Conservation (phyloP, 2,329 filamentous ascomycete genomes). For the Cytospora schulzeri region DNA sequence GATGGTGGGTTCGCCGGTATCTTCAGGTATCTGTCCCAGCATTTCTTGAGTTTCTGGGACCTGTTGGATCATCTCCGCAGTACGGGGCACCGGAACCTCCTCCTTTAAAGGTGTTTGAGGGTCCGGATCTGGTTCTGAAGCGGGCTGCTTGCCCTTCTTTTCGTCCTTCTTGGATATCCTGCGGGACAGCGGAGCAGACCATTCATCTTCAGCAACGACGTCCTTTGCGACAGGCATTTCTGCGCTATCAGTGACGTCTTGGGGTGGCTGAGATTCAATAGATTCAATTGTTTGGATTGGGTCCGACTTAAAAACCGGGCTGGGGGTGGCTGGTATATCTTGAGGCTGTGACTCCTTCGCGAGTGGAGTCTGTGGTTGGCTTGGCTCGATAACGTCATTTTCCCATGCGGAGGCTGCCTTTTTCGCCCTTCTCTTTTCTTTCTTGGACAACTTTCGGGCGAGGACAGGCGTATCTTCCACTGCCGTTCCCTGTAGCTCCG, state of each 20-base stretch:
- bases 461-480: slow-evolving; percentile 11
- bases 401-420: slow-evolving; percentile 32
- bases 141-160: slow-evolving; percentile 39
- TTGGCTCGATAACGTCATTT: slow-evolving; percentile 18
- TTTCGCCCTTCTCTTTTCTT: slow-evolving; percentile 33
- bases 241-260: slow-evolving; percentile 31
- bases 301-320: neutral
- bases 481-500: neutral
- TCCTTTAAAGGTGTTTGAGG: slow-evolving; percentile 17
- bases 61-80: neutral
- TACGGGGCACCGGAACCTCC: neutral
- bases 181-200: slow-evolving; percentile 28
- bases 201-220: slow-evolving; percentile 29
- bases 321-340: slow-evolving; percentile 2
- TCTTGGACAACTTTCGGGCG: slow-evolving; percentile 28
- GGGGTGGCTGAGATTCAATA: neutral
- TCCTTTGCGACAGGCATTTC: slow-evolving; percentile 27
- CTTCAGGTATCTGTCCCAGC: neutral
- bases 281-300: neutral
- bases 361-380: slow-evolving; percentile 21
- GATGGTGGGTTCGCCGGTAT: neutral
- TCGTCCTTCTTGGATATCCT: slow-evolving; percentile 43
- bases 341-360: slow-evolving; percentile 9
- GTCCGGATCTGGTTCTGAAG: slow-evolving; percentile 27
- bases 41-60: neutral